Evolutionary conservation across 75 land plant species (phyloP), one percentile per base, ranked within the genome.

Genomic region (Cunninghamia lanceolata): DNA sequence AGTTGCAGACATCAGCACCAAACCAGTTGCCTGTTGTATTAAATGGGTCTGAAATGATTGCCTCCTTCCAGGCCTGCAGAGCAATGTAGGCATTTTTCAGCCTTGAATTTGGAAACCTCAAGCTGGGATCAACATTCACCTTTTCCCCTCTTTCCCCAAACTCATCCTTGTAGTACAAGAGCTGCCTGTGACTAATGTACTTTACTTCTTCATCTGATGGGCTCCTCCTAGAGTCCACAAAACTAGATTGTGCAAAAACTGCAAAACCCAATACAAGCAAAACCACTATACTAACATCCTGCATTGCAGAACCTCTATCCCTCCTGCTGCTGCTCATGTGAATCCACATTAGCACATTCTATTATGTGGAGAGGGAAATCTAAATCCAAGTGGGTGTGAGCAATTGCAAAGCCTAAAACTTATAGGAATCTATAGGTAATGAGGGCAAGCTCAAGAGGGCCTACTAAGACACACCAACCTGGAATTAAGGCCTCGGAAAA

Each of bases 41-140:
- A 21, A 88, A 85, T 34, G 99, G 99, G 88, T 96, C 99, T 3
- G 89, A 86, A 25, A 88, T 86, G 38, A 97, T 96, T 84, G 91
- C 88, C 83, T 88, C 70, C 88, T 97, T 97, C 99, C 99, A 97
- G 6, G 95, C 95, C 68, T 96, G 98, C 36, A 97, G 91, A 3
- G 98, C 99, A 19, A 87, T 88, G 90, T 82, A 97, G 30, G 99
- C 99, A 7, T 87, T 82, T 13, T 25, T 28, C 39, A 95, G 88
- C 35, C 92, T 86, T 3, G 91, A 88, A 87, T 92, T 94, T 30
- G 52, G 66, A 17, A 85, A 43, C 34, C 11, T n/a, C 43, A 80
- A 83, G 14, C 82, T 43, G 1, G 82, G 82, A 80, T 80, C 82
- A 45, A 80, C 50, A 0, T 10, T 50, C 10, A 80, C 47, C 13